Percentiles rank a stretch among this genome's conserved stretches.
phyloP scores from a whole-genome alignment of 1,139 yeast species.

The Protomyces pachydermus region DNA sequence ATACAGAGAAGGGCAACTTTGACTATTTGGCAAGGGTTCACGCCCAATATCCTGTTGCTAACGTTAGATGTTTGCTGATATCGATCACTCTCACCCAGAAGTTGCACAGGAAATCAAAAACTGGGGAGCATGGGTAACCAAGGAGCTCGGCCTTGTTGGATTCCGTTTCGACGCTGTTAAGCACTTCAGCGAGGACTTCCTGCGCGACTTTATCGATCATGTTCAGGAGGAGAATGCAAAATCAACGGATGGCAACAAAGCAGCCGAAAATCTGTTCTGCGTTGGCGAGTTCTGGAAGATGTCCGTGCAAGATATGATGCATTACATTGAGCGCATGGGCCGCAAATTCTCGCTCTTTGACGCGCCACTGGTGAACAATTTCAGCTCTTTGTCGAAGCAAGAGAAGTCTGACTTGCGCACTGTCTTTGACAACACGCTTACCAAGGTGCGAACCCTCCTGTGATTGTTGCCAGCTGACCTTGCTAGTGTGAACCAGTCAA shows the following conservation, averaged over 20 bases:
- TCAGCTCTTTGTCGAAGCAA: constrained; percentile 31
- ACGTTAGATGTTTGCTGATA: constrained; percentile 32
- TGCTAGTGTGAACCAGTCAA: constrained; percentile 30
- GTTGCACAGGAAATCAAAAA: constrained; percentile 30
- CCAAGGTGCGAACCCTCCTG: not conserved
- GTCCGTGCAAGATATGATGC: constrained; percentile 30
- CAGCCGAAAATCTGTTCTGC: constrained; percentile 30
- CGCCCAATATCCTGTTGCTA: not conserved
- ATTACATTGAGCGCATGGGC: constrained; percentile 31
- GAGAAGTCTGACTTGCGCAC: constrained; percentile 30
- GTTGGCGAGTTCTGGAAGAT: constrained; percentile 34
- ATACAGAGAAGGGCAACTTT: constrained; percentile 32
- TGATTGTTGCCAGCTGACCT: constrained; percentile 18
- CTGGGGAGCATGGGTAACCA: constrained; percentile 33
- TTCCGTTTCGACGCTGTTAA: constrained; percentile 24
- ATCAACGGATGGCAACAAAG: constrained; percentile 7
- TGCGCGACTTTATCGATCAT: constrained; percentile 29
- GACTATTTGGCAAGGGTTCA: constrained; percentile 28
- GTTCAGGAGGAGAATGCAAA: constrained; percentile 15
- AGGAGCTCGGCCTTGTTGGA: constrained; percentile 23
- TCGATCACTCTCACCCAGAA: constrained; percentile 33
- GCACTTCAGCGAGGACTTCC: constrained; percentile 32
- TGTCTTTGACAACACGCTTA: constrained; percentile 31
- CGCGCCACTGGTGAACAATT: constrained; percentile 32
- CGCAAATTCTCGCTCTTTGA: constrained; percentile 32